Base-by-base conservation (phyloP, 306 rosid species). In the Cicer arietinum region DNA sequence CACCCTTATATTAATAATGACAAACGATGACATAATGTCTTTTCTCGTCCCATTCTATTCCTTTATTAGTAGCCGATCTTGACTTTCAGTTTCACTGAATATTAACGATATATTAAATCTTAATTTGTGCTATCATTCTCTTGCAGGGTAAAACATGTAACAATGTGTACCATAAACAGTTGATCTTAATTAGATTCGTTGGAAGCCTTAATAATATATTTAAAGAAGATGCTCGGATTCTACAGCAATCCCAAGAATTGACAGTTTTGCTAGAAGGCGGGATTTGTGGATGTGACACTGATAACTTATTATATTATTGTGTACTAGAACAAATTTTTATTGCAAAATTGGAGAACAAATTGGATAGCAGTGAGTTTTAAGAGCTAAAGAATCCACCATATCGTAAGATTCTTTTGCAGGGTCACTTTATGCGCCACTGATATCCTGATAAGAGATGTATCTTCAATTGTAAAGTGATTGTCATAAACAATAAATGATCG, bases 111-210 rank as follows among this genome's bases (percentile, higher is more conserved):
- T 43, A 30, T 51, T 59, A 67, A 77, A 57, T 67, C 52, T 58
- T 51, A 73, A 46, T 53, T 11, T 40, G 62, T 74, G 74, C 39
- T 6, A 39, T 65, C 73, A 54, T 79, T 44, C 40, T 71, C 51
- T 75, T 83, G 76, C 79, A 83, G 86, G 78, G 35, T 50, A 56
- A 79, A 75, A 67, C 70, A 25, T 75, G 72, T 50, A 63, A 70
- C 73, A 71, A 14, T 71, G 69, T 71, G 70, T 75, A 71, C 68
- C 62, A n/a, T 42, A 63, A 16, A 69, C 53, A 43, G 72, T 59
- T 56, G 71, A 76, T 83, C 76, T 45, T 13, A 42, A 13, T 54
- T 75, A 56, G 86, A 83, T 48, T 69, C 65, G 40, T 35, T 57
- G 64, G 56, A 44, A 44, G 18, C 68, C 37, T 66, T 43, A 6